Base-by-base conservation (phyloP, 768 basidiomycete species). In the Phanerochaete sordida region DNA sequence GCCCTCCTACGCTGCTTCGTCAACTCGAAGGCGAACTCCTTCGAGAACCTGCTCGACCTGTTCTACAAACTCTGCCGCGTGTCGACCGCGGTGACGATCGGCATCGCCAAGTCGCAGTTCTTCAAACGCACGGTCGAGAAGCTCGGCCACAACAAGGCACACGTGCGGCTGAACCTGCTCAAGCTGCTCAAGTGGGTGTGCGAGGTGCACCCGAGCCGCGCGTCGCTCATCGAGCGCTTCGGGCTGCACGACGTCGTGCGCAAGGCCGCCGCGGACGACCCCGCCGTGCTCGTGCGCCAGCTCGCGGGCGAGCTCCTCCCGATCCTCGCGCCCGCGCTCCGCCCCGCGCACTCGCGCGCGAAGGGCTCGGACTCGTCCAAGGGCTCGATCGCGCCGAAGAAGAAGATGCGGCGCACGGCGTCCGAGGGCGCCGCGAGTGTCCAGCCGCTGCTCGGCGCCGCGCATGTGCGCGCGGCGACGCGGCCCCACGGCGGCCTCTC, bases 11-110 rank as follows among this genome's bases (percentile, higher is more conserved):
- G 80, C 43, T 90, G 91, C 70, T 96, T 96, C 72, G 85, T 91
- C 62, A 80, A 84, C 1, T 86, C 92, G 28, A 95, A 95, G 74
- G 87, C 92, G 48, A 90, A 91, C 69, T 89, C 88, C 1, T 95
- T 97, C 68, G 96, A 98, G 71, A 93, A 90, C 68, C 75, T 99
- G 24, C 84, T 98, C 8, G 93, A 95, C 54, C 92, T 93, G 0
- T 90, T 95, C 75, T 84, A 95, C 69, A 97, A 97, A 78, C 90
- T 98, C 48, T 85, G 88, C 55, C 90, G 95, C 12, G 73, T 93
- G 8, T 98, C 95, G 0, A 80, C 82, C 0, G 71, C 78, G 1
- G 72, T 98, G 37, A 87, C 91, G 1, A 83, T 92, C 26, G 84
- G 85, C 19, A 82, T 98, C 46, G 84, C 94, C 35, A 88, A 87